Conservation (phyloP, 1,139 yeast genomes). For the Pneumocystis oryctolagi region DNA sequence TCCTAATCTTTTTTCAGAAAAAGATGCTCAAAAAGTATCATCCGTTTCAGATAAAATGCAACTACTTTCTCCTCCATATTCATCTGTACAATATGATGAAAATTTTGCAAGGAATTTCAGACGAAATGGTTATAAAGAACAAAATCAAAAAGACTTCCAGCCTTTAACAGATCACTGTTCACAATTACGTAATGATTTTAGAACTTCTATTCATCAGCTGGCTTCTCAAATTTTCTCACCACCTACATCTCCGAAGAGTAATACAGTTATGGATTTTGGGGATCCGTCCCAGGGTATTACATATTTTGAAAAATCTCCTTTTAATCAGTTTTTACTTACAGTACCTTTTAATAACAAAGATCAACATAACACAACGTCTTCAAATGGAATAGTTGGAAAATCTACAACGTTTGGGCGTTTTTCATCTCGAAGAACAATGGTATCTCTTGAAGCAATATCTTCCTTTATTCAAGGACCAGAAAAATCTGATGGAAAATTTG, state of each 20-base stretch:
- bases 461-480: conserved; percentile 42
- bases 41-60: background rate
- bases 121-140: background rate
- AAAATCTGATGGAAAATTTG: conserved; percentile 43
- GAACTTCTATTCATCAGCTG: background rate
- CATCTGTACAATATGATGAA: background rate
- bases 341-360: background rate
- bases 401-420: background rate
- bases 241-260: background rate
- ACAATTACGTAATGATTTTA: background rate
- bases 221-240: background rate
- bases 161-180: background rate
- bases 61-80: background rate
- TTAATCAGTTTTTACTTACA: background rate
- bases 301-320: background rate
- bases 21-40: background rate
- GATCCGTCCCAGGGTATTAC: background rate
- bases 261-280: background rate
- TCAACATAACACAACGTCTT: background rate
- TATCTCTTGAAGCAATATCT: conserved; percentile 14
- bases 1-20: background rate
- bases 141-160: background rate
- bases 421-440: conserved; percentile 9
- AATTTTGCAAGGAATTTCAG: background rate
- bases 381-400: background rate